Base-by-base conservation (phyloP, 2,329 filamentous ascomycete species). In the Clonostachys sp. region DNA sequence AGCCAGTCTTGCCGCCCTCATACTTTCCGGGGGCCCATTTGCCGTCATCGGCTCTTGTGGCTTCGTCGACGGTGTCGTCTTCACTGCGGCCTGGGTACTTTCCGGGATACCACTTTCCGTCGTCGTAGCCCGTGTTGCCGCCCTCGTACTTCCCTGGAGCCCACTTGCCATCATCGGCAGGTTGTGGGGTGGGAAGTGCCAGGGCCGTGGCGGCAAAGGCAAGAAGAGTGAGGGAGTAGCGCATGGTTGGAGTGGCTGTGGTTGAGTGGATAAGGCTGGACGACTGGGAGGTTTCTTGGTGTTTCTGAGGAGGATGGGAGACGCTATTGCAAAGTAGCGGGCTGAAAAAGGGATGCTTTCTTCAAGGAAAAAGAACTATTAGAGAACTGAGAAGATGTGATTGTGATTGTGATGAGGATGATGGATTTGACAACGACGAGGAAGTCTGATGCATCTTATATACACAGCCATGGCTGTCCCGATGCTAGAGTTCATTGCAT, bases 141-240 rank as follows among this genome's bases (percentile, higher is more conserved):
- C 46, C 46, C 42, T 48, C 46, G 43, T 49, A 49, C 39, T 46
- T 46, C 5, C 47, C 47, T 4, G 34, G 33, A 12, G 35, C n/a
- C 48, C 48, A 50, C 8, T 41, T 41, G 24, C 48, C 48, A 16
- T 47, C 46, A 41, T 51, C 49, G 41, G 34, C 35, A 34, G 46
- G 46, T 44, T 48, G 43, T 9, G 46, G 38, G 24, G 49, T 44
- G 33, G 50, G 50, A n/a, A 48, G 40, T 24, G 50, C 50, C 7
- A 52, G 45, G 30, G 47, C 48, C 42, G 49, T 50, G 35, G 42
- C 51, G 35, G 51, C 51, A 34, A 53, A 47, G 51, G 51, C 48
- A 44, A 53, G 17, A 40, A 53, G 20, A 34, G 51, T 49, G 35
- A 44, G 40, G 12, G 49, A 53, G 48, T 42, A 38, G n/a, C 40